Base-by-base conservation (phyloP, 164 flowering plant genomes). In the Berberis thunbergii region DNA sequence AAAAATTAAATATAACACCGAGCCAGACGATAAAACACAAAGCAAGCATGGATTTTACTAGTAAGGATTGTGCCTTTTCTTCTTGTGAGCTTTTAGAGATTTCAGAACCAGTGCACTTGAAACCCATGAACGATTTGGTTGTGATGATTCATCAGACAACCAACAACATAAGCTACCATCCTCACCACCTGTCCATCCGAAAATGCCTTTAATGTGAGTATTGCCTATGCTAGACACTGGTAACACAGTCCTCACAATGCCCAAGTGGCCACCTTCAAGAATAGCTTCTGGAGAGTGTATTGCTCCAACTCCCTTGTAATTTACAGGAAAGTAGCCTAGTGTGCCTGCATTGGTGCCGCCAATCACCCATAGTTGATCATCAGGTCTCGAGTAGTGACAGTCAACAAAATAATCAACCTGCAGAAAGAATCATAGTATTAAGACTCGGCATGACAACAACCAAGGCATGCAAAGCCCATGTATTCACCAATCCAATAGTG, bases 151-250 rank as follows among this genome's bases (percentile, higher is more conserved):
- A 66, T 87, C 91, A 0, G 97, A 82, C 45, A 72, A 68, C 99
- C 97, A 95, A 70, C 94, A 89, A 76, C 97, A 94, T 43, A 95
- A 69, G n/a, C 94, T 86, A n/a, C 97, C 97, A 74, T 95, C 99
- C 68, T 95, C 97, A 38, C 94, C 96, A 13, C 99, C 96, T 2
- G 92, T 87, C 99, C 99, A 95, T 45, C 97, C 97, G 70, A 95
- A 91, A 52, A 84, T 70, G 41, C 87, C 86, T 44, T 64, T 73
- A 62, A 56, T 73, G 42, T 65, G 70, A 54, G 62, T 45, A 11
- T 58, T 57, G 11, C 70, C 61, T 64, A 76, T 49, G 68, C 70
- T 44, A 40, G 93, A 75, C 68, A 75, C 66, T 4, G 87, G 88
- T 77, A 91, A 64, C 8, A 89, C 78, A 57, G 85, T 79, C 63